Conservation (phyloP, 176 grass and related monocot genomes). For the Oropetium thomaeum region DNA sequence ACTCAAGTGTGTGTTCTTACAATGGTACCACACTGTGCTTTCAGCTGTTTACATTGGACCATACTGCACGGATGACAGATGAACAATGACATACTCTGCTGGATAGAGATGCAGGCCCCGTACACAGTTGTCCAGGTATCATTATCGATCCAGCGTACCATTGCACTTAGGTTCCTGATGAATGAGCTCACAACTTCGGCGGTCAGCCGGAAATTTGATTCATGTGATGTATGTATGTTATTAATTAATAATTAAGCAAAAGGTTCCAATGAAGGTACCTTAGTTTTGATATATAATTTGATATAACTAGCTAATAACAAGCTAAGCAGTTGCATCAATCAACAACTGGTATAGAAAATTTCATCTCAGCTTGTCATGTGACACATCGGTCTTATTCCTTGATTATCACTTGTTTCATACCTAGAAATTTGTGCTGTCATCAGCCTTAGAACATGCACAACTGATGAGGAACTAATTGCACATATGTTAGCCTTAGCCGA, state of each 20-base stretch:
- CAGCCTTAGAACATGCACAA: constrained; percentile 37
- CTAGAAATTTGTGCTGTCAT: constrained; percentile 42
- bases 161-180: constrained; percentile 32
- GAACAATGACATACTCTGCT: constrained; percentile 41
- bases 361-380: background rate
- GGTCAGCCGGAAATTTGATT: background rate
- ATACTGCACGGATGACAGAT: constrained; percentile 35
- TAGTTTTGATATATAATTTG: constrained; percentile 9
- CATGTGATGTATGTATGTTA: background rate
- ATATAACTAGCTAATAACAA: background rate
- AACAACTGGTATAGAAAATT: background rate
- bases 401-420: constrained; percentile 25
- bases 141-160: constrained; percentile 38
- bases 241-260: constrained; percentile 10
- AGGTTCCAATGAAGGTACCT: background rate
- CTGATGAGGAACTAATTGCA: constrained; percentile 56
- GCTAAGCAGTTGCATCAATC: background rate
- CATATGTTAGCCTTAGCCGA: constrained; percentile 38
- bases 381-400: constrained; percentile 6
- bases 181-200: constrained; percentile 23
- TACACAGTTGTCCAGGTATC: constrained; percentile 53
- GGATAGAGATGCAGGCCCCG: constrained; percentile 16
- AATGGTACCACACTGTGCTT: constrained; percentile 33
- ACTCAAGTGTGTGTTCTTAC: constrained; percentile 34
- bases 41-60: constrained; percentile 39